These are phyloP conservation scores for Clarkia xantiana DNA, from an alignment of 345 rosid species.

Conservation along the genomic window DNA sequence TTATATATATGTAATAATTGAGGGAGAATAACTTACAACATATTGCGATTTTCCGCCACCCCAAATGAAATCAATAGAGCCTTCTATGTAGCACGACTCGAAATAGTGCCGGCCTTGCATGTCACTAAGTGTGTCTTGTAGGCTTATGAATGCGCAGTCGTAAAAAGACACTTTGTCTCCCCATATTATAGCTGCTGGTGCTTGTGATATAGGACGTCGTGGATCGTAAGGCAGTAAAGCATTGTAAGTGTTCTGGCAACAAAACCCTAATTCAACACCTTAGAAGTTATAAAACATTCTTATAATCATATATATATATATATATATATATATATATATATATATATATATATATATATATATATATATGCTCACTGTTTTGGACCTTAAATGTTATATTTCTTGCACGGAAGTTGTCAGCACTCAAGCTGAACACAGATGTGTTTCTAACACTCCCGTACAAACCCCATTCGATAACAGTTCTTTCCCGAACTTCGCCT, in stretches of 20 bases:
- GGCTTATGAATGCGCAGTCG: constrained; percentile 21
- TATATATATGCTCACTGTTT: background rate
- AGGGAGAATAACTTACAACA: constrained; percentile 10
- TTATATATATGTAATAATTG: too few relatives aligned
- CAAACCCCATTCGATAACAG: constrained; percentile 3
- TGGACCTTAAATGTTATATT: constrained; percentile 6
- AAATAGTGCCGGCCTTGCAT: constrained; percentile 23
- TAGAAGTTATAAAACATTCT: too few relatives aligned
- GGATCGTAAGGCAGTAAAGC: too few relatives aligned
- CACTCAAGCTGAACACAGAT: background rate
- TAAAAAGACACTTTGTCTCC: constrained; percentile 26
- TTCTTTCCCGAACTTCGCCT: background rate
- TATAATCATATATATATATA: too few relatives aligned
- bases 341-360: background rate
- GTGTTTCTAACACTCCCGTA: background rate
- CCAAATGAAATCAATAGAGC: constrained; percentile 40
- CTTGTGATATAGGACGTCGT: constrained; percentile 2
- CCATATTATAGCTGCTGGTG: constrained; percentile 20
- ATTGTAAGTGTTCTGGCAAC: constrained; percentile 30
- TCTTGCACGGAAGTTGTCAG: constrained; percentile 2
- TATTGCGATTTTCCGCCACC: constrained; percentile 30
- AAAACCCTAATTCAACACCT: background rate
- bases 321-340: background rate
- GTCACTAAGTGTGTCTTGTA: constrained; percentile 33
- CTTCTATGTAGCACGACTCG: constrained; percentile 27